A percentile compares a stretch with the other conserved stretches of the same genome.
phyloP scores from a whole-genome alignment of 805 yeast species.

The Komagataella pastoris region DNA sequence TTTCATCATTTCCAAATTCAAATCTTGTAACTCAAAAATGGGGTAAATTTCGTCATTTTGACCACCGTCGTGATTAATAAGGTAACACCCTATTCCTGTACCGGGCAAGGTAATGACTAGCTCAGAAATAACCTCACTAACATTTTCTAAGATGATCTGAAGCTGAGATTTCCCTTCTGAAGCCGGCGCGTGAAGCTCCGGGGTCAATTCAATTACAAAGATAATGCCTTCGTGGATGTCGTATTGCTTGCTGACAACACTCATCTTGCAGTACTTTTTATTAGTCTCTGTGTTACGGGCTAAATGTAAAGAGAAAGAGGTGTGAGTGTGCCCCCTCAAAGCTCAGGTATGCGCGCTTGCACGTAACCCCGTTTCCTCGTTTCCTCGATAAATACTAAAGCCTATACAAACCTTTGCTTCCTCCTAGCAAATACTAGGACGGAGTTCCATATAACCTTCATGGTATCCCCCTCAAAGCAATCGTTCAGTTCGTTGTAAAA shows the following conservation, averaged over 20 bases:
- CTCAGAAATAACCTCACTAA: constrained; percentile 50
- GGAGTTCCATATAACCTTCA: not conserved
- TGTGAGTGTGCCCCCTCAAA: no score
- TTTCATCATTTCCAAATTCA: constrained; percentile 48
- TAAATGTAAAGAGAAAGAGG: no score
- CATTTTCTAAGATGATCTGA: constrained; percentile 37
- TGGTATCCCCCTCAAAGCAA: not conserved
- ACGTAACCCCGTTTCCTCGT: no score
- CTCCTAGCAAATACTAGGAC: not conserved
- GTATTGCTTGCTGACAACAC: constrained; percentile 15
- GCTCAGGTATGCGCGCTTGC: no score
- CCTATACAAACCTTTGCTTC: constrained; percentile 1
- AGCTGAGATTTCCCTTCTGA: constrained; percentile 26
- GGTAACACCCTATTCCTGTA: constrained; percentile 65
- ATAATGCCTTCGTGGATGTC: constrained; percentile 44
- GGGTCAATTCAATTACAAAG: constrained; percentile 36
- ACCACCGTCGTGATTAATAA: constrained; percentile 33
- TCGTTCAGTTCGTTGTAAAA: constrained; percentile 29
- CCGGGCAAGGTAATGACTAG: constrained; percentile 50
- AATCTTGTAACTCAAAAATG: constrained; percentile 37
- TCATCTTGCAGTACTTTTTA: not conserved
- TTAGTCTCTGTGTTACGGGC: not conserved
- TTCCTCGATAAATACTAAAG: no score
- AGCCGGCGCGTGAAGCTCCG: constrained; percentile 20
- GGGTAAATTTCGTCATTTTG: constrained; percentile 30